These are phyloP conservation scores for Sclerotinia minor DNA, from an alignment of 2,329 filamentous ascomycete species.

Conservation along the genomic window DNA sequence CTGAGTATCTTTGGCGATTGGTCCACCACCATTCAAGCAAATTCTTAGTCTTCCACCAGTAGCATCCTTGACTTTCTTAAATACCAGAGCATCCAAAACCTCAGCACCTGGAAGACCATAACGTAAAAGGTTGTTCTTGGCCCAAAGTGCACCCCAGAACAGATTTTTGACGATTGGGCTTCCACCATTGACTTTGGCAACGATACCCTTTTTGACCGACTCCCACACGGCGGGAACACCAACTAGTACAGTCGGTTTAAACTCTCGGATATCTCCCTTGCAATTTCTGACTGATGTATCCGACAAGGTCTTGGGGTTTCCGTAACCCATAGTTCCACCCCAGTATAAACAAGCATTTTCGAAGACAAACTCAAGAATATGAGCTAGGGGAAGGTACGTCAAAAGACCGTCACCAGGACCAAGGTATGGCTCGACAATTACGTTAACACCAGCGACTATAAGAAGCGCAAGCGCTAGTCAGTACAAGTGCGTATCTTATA, in stretches of 20 bases:
- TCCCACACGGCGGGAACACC: constrained; percentile 98
- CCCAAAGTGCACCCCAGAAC: constrained; percentile 68
- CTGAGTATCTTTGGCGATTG: constrained; percentile 82
- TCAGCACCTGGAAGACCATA: constrained; percentile 64
- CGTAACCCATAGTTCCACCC: constrained; percentile 90
- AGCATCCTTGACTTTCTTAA: constrained; percentile 86
- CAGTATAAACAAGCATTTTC: constrained; percentile 88
- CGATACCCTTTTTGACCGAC: constrained; percentile 90
- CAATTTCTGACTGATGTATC: constrained; percentile 85
- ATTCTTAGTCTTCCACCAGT: constrained; percentile 88
- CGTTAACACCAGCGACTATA: constrained; percentile 74
- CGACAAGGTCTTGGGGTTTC: constrained; percentile 82
- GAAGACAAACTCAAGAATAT: constrained; percentile 94
- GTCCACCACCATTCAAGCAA: constrained; percentile 91
- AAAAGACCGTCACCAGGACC: constrained; percentile 75
- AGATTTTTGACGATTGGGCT: constrained; percentile 70
- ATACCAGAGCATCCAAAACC: constrained; percentile 79
- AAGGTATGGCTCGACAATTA: constrained; percentile 74
- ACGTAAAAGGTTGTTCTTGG: constrained; percentile 59
- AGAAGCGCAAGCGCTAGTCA: constrained; percentile 11
- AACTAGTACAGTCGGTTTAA: constrained; percentile 83
- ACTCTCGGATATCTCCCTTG: constrained; percentile 88
- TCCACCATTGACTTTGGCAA: constrained; percentile 65
- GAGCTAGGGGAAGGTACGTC: constrained; percentile 89
- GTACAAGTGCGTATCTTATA: constrained; percentile 42